Evolutionary conservation across 164 flowering plant species (phyloP), one percentile per base, ranked within the genome.

Genomic region (Berberis thunbergii): DNA sequence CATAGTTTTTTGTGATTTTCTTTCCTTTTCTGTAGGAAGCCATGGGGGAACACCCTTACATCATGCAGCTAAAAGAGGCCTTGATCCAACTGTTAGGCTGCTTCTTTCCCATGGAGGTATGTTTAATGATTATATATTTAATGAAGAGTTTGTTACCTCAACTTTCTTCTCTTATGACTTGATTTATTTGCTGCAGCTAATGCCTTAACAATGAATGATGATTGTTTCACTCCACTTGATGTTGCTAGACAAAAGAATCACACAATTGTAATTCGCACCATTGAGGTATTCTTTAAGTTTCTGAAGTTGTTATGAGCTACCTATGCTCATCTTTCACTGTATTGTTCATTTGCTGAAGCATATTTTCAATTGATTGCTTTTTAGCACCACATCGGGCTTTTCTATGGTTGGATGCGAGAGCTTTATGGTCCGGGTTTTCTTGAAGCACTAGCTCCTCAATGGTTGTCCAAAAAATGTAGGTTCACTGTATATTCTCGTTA

Each of bases 1-100:
- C 26, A 26, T 26, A 26, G 26, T 26, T 26, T 26, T 26, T 26
- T 26, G 26, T 26, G 10, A 1, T 52, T 52, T 52, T 48, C 50
- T 6, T 48, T 11, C 50, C 42, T 60, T 11, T 66, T 43, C 43
- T 72, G 45, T 54, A 94, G 99, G 96, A 45, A 79, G 84, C 60
- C 79, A 83, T 70, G 91, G 76, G 10, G 99, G 99, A 43, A 89
- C 97, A 59, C 91, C 99, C 44, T 75, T 94, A 54, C 99, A 94
- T 79, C 97, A 94, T 79, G 96, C 99, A n/a, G 96, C 96, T 10
- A 87, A 86, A 75, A 82, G 90, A 73, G 96, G 99, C 62, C 86
- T 87, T 53, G 82, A 80, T 4, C 72, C 66, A 13, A 85, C 81
- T 67, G 94, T 87, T 38, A 84, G 75, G 70, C 79, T 94, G 64